Base-by-base conservation (phyloP, 306 rosid species). In the Malus fusca region DNA sequence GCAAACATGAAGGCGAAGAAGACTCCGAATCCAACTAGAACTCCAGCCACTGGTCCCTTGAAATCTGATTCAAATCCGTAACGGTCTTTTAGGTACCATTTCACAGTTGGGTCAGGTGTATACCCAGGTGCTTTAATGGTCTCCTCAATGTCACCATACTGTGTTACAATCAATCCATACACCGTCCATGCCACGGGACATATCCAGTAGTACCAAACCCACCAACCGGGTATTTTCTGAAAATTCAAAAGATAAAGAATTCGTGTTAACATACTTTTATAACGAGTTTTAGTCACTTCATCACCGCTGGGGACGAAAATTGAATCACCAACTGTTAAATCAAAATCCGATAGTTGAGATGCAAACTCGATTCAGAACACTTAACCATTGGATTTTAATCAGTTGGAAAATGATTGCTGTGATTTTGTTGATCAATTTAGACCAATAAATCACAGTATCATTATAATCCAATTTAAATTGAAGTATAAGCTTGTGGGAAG, bases 111-210 rank as follows among this genome's bases (percentile, higher is more conserved):
- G 4, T 75, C 22, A 2, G 0, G 0, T 10, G 2, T 0, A 70
- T 44, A 2, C 37, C 97, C 97, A 33, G 92, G 82, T 23, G 84
- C 97, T 1, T 0, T 0, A 61, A 95, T 78, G 0, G 0, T 0
- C 12, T 28, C 70, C 12, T 10, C 52, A 11, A 82, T 35, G 68
- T 92, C 97, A 31, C 92, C 87, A 58, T 95, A 95, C 43, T 95
- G 99, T 2, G 99, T 92, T 10, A 92, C 84, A 37, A 95, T 95
- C 81, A 95, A 66, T 84, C 99, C 99, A 71, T 95, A 92, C 26
- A 95, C 97, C 1, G 99, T 95, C 99, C 99, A 95, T 17, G 99
- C 97, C 6, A 95, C 82, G 0, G 99, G 99, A 68, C 97, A 92
- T 13, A 89, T 79, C 97, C 97, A 95, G 48, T 95, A 95, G 26